These are phyloP conservation scores for Garcia nutans DNA, from an alignment of 345 rosid species.

Conservation along the genomic window DNA sequence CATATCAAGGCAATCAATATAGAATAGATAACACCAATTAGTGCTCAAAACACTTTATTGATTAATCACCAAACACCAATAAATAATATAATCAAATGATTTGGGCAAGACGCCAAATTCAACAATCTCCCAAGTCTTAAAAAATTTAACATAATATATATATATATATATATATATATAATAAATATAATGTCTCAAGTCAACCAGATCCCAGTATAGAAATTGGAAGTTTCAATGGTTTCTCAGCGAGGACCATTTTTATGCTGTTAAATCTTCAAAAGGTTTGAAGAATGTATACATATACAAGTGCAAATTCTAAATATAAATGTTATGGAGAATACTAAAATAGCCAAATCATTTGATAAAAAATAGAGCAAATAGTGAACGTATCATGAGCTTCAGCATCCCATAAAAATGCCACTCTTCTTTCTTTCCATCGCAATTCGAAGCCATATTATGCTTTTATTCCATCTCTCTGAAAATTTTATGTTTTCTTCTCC, in stretches of 20 bases:
- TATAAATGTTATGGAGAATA: neutral
- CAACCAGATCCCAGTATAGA: slow-evolving; percentile 2
- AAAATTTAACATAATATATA: neutral
- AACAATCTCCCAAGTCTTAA: slow-evolving; percentile 15
- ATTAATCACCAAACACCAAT: neutral
- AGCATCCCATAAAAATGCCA: slow-evolving; percentile 16
- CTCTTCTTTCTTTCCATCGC: neutral
- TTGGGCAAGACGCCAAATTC: neutral
- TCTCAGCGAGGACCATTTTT: slow-evolving; percentile 4
- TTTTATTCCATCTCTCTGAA: slow-evolving; percentile 1
- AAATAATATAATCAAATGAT: slow-evolving; percentile 5
- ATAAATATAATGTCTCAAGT: too few species aligned
- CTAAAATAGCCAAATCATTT: neutral
- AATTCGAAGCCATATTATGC: neutral
- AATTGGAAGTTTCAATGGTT: slow-evolving; percentile 14
- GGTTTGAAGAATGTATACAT: slow-evolving; percentile 16
- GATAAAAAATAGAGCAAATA: slow-evolving; percentile 8
- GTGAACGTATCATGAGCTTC: slow-evolving; percentile 12
- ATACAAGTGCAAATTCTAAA: slow-evolving; percentile 22
- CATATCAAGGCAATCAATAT: too few species aligned
- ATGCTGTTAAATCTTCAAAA: slow-evolving; percentile 23
- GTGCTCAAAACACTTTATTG: neutral
- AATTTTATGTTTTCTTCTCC: slow-evolving; percentile 3
- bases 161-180: too few species aligned
- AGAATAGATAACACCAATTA: neutral